phyloP scores from a whole-genome alignment of 208 protist genomes.

The Crithidia fasciculata region DNA sequence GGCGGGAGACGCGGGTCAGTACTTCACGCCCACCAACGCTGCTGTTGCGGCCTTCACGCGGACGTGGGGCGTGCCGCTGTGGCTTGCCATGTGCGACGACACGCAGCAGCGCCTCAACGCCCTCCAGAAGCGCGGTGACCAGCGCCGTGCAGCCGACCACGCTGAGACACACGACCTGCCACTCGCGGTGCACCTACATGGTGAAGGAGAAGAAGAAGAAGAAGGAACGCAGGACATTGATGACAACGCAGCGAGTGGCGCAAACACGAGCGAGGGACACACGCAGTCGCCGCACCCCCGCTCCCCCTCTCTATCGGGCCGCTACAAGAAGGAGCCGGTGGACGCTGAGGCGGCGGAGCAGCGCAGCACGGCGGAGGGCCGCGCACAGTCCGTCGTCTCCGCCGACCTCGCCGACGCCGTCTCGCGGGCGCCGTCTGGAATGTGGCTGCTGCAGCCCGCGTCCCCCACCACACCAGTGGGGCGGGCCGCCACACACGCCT shows the following conservation, averaged over 20 bases:
- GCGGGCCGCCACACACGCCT: background rate
- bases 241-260: background rate
- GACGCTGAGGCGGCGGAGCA: background rate
- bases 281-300: background rate
- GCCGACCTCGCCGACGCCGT: conserved; percentile 24
- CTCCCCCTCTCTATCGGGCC: background rate
- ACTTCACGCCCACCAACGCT: conserved; percentile 21
- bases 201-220: background rate
- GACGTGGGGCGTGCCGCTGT: conserved; percentile 70
- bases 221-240: background rate
- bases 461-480: conserved; percentile 11
- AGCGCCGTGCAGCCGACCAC: background rate
- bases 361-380: conserved; percentile 5
- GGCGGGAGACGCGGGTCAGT: conserved; percentile 7
- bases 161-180: background rate
- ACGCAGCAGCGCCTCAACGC: conserved; percentile 24
- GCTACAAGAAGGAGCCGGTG: background rate
- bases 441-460: conserved; percentile 14
- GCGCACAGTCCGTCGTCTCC: conserved; percentile 19
- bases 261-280: background rate
- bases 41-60: conserved; percentile 44
- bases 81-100: conserved; percentile 59
- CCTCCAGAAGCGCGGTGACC: conserved; percentile 3
- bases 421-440: conserved; percentile 12
- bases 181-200: background rate